Conservation (phyloP, 179 eudicot species). For the Spergularia azorica region DNA sequence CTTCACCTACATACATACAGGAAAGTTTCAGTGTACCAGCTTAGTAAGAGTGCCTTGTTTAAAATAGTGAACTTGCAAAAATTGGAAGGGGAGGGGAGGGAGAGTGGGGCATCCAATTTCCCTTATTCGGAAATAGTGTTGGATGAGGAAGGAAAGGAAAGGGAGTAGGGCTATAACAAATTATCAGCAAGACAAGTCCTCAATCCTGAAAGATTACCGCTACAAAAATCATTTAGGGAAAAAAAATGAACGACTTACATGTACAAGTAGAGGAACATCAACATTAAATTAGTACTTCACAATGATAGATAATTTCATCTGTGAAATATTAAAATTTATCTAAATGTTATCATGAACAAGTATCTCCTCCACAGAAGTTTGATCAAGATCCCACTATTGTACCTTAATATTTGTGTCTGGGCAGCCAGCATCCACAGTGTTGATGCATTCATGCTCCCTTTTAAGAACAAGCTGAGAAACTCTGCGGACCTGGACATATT, state of each 20-base stretch:
- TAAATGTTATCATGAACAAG: neutral
- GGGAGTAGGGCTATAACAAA: no score
- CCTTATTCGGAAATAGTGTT: neutral
- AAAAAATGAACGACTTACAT: neutral
- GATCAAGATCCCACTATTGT: constrained; percentile 11
- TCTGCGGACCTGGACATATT: constrained; percentile 75
- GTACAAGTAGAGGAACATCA: no score
- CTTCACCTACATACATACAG: constrained; percentile 59
- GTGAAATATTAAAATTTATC: neutral
- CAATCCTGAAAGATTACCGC: neutral
- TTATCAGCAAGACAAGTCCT: no score
- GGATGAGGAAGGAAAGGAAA: neutral
- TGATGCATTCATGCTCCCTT: constrained; percentile 76
- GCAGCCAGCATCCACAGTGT: constrained; percentile 65
- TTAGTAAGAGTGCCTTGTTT: neutral
- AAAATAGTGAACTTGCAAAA: neutral
- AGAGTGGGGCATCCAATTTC: neutral
- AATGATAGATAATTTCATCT: neutral
- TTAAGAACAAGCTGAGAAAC: constrained; percentile 87
- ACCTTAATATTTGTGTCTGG: constrained; percentile 75
- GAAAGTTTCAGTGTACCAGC: neutral
- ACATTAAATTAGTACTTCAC: neutral
- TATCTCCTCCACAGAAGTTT: neutral
- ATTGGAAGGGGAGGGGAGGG: neutral
- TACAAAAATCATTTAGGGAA: constrained; percentile 2